Evolutionary conservation across 805 yeast genomes (phyloP), one percentile per base, ranked within the genome.

Genomic region (Grigorovia humatica): DNA sequence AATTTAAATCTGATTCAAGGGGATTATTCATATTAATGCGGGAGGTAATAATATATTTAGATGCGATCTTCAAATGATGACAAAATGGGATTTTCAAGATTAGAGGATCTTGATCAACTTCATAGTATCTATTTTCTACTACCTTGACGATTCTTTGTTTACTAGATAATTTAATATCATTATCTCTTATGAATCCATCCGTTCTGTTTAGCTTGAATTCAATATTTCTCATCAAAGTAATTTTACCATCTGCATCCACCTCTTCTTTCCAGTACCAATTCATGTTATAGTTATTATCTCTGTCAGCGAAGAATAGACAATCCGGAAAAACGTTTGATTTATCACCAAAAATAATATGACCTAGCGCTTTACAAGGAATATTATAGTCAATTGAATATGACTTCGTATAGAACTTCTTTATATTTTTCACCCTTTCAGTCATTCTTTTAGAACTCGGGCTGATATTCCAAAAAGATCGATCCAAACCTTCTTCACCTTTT

Each of bases 301-400:
- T 54, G 35, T 57, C 57, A 18, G 61, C 55, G 13, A 61, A 43
- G 23, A 58, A 52, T 29, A 53, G 47, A 30, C 51, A 23, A 32
- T 55, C 55, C 1, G 62, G 61, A 46, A 80, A 71, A 7, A 82
- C 63, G 0, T 72, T 63, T 0, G 96, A 85, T 48, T 77, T 74
- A 56, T 88, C 93, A 17, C 98, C 99, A 58, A 85, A 78, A 52
- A 91, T 63, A 0, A 82, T 72, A 62, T 88, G 95, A 64, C 88
- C 83, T 32, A 91, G 59, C 0, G 95, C 95, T 58, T 84, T 87
- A 0, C 96, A 82, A 0, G 95, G 85, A 1, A 84, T 61, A 42
- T 76, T 71, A 59, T 76, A 83, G 11, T 64, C 69, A 29, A 69
- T 66, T 8, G 70, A 45, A 4, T 70, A 59, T 1, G 58, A 52